Evolutionary conservation across 2,329 filamentous ascomycete genomes (phyloP), one percentile per base, ranked within the genome.

Genomic region (Aspergillus ochraceoroseus): DNA sequence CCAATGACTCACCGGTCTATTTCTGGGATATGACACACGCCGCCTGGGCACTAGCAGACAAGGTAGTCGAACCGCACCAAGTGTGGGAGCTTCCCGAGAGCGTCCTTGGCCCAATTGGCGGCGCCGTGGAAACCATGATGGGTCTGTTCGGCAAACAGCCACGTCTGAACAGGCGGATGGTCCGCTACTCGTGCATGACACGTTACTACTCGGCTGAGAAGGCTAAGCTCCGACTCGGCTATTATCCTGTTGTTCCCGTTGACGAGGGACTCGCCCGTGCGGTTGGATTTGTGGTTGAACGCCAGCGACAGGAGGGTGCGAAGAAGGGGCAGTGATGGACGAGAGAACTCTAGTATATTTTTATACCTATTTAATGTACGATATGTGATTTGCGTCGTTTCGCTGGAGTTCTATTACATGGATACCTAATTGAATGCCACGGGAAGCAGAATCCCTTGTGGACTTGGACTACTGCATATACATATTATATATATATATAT

Each of bases 11-110:
- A 53, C 90, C 90, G 4, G 74, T 94, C 13, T 90, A 90, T 63
- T 94, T 95, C 66, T 94, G 92, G 80, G 87, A 94, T 65, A 85
- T 94, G 60, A 79, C 85, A 44, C 76, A 86, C 27, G 79, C 81
- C 26, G 75, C 95, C 32, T 96, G 87, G 87, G 73, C 70, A 6
- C 51, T 70, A 17, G 66, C 68, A 17, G 66, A 62, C 25, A 66
- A 69, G 27, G 58, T 66, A 4, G 66, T 72, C 8, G 63, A 70
- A 46, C 64, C 66, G 5, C 33, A 60, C 3, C 52, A 70, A 42
- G 65, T 70, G 20, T 69, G 63, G 60, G 57, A 53, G 13, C 53
- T 72, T 13, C 63, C 67, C 2, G 64, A 68, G 44, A 59, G 57
- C 12, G 46, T 68, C 13, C 56, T 71, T 5, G 57, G 58, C 6